Percentiles rank a stretch among this genome's conserved stretches.
phyloP scores from a whole-genome alignment of 495 filamentous ascomycete species.

The Barbatosphaeria neglecta region DNA sequence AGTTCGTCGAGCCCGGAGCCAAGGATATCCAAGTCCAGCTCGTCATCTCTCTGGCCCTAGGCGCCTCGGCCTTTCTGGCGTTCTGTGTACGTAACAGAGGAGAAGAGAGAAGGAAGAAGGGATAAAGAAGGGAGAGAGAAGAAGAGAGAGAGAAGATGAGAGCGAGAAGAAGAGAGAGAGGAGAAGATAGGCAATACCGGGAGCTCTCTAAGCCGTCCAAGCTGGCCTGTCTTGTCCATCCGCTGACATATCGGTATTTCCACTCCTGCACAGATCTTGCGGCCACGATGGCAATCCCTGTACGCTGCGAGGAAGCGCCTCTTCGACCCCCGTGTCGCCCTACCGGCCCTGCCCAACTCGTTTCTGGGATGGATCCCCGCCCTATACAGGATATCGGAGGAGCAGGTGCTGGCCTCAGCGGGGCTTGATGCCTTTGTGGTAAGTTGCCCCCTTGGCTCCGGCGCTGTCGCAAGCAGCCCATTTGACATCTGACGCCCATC shows the following conservation, averaged over 20 bases:
- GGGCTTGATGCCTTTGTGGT: conserved; percentile 93
- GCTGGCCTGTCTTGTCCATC: no score
- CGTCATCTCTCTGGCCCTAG: conserved; percentile 37
- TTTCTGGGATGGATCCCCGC: conserved; percentile 92
- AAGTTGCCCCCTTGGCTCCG: conserved; percentile 18
- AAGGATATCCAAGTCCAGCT: conserved; percentile 41
- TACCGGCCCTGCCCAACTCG: conserved; percentile 75
- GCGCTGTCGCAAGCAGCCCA: no score
- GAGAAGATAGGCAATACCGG: no score
- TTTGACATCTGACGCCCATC: no score
- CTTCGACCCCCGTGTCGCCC: conserved; percentile 50
- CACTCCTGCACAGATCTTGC: conserved; percentile 51
- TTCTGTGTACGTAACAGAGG: conserved; percentile 48
- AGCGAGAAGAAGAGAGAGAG: no score
- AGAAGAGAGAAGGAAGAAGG: no score
- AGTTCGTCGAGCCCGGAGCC: conserved; percentile 17
- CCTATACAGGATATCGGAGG: conserved; percentile 77
- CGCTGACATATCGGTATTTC: no score
- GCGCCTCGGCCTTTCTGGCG: conserved; percentile 37
- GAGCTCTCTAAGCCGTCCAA: no score
- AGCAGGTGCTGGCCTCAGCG: conserved; percentile 79
- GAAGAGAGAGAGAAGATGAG: no score
- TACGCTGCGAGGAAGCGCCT: conserved; percentile 81
- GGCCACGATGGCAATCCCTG: conserved; percentile 83
- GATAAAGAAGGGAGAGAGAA: no score